Conservation (phyloP, 805 yeast genomes). For the Metschnikowia continentalis region DNA sequence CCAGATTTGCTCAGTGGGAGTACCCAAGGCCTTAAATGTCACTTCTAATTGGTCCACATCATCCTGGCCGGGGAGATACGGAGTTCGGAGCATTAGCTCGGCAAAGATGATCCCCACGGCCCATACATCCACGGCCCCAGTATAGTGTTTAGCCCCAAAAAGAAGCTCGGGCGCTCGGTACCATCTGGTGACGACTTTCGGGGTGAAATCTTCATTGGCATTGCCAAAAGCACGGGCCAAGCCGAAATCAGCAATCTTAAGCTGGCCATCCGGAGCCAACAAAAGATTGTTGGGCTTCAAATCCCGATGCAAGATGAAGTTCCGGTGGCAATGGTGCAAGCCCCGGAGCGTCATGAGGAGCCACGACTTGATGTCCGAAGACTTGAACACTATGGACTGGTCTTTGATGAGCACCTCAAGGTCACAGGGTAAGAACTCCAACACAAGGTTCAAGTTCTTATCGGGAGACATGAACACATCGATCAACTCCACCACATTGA, state of each 20-base stretch:
- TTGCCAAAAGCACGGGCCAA: slow-evolving; percentile 81
- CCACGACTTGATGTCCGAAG: slow-evolving; percentile 92
- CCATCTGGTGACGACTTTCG: slow-evolving; percentile 97
- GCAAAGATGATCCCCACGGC: slow-evolving; percentile 71
- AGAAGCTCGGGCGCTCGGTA: slow-evolving; percentile 73
- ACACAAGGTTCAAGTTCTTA: slow-evolving; percentile 71
- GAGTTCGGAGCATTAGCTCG: slow-evolving; percentile 90
- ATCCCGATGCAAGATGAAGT: slow-evolving; percentile 87
- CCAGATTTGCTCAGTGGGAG: slow-evolving; percentile 92
- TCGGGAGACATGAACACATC: slow-evolving; percentile 73
- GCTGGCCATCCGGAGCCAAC: slow-evolving; percentile 79
- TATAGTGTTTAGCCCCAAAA: slow-evolving; percentile 43
- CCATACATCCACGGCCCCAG: slow-evolving; percentile 44
- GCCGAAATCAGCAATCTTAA: slow-evolving; percentile 97
- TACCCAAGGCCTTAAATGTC: slow-evolving; percentile 93
- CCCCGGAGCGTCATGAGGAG: slow-evolving; percentile 91
- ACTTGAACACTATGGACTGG: slow-evolving; percentile 65
- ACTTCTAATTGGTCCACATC: slow-evolving; percentile 87
- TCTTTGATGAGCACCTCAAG: slow-evolving; percentile 87
- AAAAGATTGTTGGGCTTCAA: slow-evolving; percentile 88
- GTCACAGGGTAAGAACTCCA: slow-evolving; percentile 91
- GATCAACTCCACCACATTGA: slow-evolving; percentile 78
- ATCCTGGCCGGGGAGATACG: slow-evolving; percentile 89
- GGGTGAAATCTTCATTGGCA: slow-evolving; percentile 70
- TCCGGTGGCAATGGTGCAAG: slow-evolving; percentile 90